A percentile compares a stretch with the other conserved stretches of the same genome.
These are phyloP conservation scores for Suillus paluster DNA, from an alignment of 768 basidiomycete species.

Conservation along the genomic window DNA sequence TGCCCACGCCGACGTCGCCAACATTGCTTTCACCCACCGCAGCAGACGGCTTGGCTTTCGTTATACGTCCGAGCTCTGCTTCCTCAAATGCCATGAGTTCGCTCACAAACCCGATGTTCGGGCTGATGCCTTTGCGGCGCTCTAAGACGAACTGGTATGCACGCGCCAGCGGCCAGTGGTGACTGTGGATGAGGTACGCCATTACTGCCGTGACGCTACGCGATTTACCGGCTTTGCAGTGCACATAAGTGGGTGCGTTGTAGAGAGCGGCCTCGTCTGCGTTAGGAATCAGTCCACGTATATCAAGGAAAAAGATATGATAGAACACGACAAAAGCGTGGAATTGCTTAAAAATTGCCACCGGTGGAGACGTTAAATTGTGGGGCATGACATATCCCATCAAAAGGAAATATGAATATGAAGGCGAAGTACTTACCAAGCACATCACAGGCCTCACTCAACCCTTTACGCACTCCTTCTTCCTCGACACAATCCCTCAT, in stretches of 20 bases:
- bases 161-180: constrained; percentile 92
- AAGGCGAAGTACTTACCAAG: constrained; percentile 64
- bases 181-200: constrained; percentile 96
- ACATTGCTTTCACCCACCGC: constrained; percentile 9
- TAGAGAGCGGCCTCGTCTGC: constrained; percentile 91
- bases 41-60: constrained; percentile 32
- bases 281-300: not conserved
- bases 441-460: constrained; percentile 84
- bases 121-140: constrained; percentile 91
- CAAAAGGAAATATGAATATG: not conserved
- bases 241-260: constrained; percentile 89
- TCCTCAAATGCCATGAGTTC: constrained; percentile 98
- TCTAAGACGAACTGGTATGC: constrained; percentile 94
- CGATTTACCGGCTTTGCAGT: constrained; percentile 96
- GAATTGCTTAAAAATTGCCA: constrained; percentile 3
- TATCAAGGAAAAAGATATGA: constrained; percentile 11
- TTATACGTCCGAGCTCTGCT: constrained; percentile 68
- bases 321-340: not conserved
- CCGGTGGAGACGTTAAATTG: not conserved
- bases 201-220: constrained; percentile 96
- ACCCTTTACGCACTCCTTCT: constrained; percentile 79
- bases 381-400: too few relatives aligned
- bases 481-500: constrained; percentile 98
- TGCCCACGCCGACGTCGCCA: constrained; percentile 24
- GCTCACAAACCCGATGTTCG: constrained; percentile 97